Evolutionary conservation across 2,329 filamentous ascomycete genomes (phyloP).

Genomic region (Verticillium nubilum): DNA sequence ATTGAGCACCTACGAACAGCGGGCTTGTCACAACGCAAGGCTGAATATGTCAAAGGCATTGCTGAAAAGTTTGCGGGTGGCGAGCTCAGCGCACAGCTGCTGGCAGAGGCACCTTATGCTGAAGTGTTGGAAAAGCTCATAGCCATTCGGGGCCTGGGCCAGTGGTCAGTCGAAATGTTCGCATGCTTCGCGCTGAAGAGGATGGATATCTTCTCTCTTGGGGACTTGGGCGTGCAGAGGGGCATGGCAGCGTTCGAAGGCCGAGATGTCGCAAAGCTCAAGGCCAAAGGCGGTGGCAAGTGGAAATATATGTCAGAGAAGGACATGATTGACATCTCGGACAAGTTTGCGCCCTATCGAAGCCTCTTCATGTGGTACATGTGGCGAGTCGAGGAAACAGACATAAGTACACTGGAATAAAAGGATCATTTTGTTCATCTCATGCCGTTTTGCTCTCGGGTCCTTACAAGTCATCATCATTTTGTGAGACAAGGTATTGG

Average conservation of each 20-base stretch:
- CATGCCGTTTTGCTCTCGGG: too few relatives aligned
- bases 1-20: constrained; percentile 71
- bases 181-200: constrained; percentile 91
- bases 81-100: constrained; percentile 69
- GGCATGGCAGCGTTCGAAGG: constrained; percentile 89
- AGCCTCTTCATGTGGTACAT: constrained; percentile 98
- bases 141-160: constrained; percentile 79
- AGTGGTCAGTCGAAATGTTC: constrained; percentile 98
- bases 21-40: constrained; percentile 88
- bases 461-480: too few relatives aligned
- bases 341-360: constrained; percentile 79
- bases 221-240: constrained; percentile 88
- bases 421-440: neutral
- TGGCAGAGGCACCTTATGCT: constrained; percentile 76
- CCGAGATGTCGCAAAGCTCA: constrained; percentile 77
- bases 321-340: constrained; percentile 82
- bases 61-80: constrained; percentile 74
- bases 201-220: constrained; percentile 87
- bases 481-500: too few relatives aligned
- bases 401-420: constrained; percentile 57
- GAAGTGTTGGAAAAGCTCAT: constrained; percentile 78
- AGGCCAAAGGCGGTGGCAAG: constrained; percentile 69
- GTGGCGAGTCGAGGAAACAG: constrained; percentile 82
- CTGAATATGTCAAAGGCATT: constrained; percentile 86
- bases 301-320: constrained; percentile 97